Conservation (phyloP, 768 basidiomycete genomes). For the Naganishia vishniacii region DNA sequence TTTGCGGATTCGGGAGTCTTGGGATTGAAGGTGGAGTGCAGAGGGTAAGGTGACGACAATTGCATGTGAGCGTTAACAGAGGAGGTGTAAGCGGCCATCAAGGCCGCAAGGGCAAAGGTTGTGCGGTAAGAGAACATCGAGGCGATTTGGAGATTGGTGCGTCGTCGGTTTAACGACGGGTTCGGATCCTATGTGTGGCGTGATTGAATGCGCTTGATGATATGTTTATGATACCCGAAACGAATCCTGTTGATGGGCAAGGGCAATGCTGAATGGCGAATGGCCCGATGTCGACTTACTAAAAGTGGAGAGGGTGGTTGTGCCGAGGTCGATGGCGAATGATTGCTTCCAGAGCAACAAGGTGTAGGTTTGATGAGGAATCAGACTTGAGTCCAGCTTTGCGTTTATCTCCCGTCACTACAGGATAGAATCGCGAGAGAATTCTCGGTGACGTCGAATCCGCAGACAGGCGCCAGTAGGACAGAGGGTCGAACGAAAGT, state of each 20-base stretch:
- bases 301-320: background rate
- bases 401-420: background rate
- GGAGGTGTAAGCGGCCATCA: constrained; percentile 4
- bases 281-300: background rate
- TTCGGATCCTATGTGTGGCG: background rate
- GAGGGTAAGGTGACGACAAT: constrained; percentile 30
- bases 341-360: background rate
- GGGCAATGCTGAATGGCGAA: too few species aligned
- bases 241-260: too few species aligned
- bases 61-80: constrained; percentile 31
- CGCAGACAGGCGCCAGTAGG: background rate
- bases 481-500: constrained; percentile 7
- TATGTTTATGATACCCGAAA: too few species aligned
- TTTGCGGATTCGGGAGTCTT: constrained; percentile 34
- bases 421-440: background rate
- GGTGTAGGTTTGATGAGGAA: background rate
- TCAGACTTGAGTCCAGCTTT: background rate
- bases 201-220: background rate
- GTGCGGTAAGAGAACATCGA: background rate
- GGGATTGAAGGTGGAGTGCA: constrained; percentile 35
- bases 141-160: background rate
- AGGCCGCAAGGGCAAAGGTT: background rate
- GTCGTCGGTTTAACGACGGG: background rate
- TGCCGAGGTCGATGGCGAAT: background rate
- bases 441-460: constrained; percentile 2